Evolutionary conservation across 163 green algal species (phyloP).

Genomic region (Scenedesmus sp.): DNA sequence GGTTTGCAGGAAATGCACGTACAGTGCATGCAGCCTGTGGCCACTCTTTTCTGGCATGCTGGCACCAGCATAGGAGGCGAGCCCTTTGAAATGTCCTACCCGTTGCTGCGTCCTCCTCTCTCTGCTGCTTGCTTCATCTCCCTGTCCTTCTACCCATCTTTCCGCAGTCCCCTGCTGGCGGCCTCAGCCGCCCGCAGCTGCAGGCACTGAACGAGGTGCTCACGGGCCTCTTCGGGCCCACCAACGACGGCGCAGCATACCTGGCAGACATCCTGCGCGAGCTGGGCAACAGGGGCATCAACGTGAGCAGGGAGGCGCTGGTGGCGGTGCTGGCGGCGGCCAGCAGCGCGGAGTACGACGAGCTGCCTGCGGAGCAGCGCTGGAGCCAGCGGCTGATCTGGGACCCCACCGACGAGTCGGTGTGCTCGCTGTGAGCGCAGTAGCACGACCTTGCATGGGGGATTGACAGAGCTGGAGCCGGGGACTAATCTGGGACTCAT

Average conservation of each 20-base stretch:
- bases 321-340: background rate
- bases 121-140: background rate
- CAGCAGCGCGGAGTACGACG: conserved; percentile 22
- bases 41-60: too few relatives aligned
- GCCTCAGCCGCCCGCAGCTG: background rate
- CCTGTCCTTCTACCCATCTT: background rate
- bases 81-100: too few relatives aligned
- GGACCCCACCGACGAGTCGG: background rate
- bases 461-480: background rate
- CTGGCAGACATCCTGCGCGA: background rate
- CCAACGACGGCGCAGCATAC: background rate
- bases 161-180: background rate
- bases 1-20: too few relatives aligned
- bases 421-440: background rate
- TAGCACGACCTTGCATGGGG: background rate
- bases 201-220: conserved; percentile 19
- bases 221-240: background rate
- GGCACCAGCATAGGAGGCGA: too few relatives aligned
- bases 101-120: too few relatives aligned
- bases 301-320: background rate
- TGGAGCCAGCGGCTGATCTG: conserved; percentile 10
- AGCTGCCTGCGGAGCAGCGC: background rate
- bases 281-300: background rate
- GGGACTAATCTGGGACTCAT: too few relatives aligned
- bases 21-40: too few relatives aligned